Evolutionary conservation across 441 rosid genomes (phyloP), one percentile per base, ranked within the genome.

Genomic region (Croton setiger): DNA sequence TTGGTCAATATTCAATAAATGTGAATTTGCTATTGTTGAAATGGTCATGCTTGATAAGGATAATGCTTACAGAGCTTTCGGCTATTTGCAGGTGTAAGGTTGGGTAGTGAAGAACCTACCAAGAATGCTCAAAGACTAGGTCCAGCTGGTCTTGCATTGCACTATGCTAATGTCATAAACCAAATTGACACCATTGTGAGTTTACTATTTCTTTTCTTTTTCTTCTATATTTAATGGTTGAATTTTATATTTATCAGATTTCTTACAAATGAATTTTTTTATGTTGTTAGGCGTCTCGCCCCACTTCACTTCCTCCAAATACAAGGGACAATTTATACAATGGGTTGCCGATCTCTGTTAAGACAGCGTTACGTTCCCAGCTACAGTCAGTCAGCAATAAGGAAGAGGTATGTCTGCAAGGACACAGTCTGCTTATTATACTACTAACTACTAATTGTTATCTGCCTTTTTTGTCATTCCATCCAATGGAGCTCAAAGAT

Each of bases 121-220:
- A 74, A 59, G 68, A 70, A 73, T 75, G 71, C 76, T 56, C 83
- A 80, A 67, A 84, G 84, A 69, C 83, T 95, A 65, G 99, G 99
- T 57, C 76, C 68, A 73, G 92, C 88, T 44, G 98, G 97, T 73
- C 98, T 95, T 67, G 88, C 99, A 39, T 75, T 92, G 77, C 99
- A 95, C 75, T 92, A 95, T 64, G 99, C 99, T 76, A 90, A 90
- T 74, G 48, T 95, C 56, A 86, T 95, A 71, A 87, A 85, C 68
- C 97, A 88, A 81, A 92, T 95, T 48, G 97, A 95, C 66, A 95
- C 71, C 79, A 86, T 90, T 64, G 99, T 95, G 78, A 87, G 93
- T 74, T 47, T 35, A 17, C 7, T 47, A 10, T 44, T 58, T 7
- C 45, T 18, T 52, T 37, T 18, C 23, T 36, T 51, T 52, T 36